These are phyloP conservation scores for Serpula lacrymans DNA, from an alignment of 768 basidiomycete species.

Conservation along the genomic window DNA sequence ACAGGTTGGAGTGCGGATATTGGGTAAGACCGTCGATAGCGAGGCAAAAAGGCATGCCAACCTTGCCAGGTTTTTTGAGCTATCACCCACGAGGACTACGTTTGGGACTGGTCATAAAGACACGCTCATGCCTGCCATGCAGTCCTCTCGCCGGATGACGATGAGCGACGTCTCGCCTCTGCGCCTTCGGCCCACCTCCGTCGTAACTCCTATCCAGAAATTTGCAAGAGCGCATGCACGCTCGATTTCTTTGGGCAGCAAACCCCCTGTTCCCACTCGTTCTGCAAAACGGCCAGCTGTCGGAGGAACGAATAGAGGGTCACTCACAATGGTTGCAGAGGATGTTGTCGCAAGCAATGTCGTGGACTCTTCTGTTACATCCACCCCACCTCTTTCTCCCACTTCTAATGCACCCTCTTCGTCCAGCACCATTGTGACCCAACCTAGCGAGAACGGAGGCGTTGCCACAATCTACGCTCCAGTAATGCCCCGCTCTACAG, in stretches of 20 bases:
- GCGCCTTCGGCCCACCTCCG: slow-evolving; percentile 28
- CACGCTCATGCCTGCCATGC: slow-evolving; percentile 22
- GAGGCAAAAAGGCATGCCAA: slow-evolving; percentile 32
- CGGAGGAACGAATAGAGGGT: slow-evolving; percentile 3
- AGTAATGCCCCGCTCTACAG: slow-evolving; percentile 28
- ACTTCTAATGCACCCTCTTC: slow-evolving; percentile 21
- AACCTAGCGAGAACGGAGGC: slow-evolving; percentile 22
- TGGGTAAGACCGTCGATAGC: slow-evolving; percentile 13
- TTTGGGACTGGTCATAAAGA: slow-evolving; percentile 31
- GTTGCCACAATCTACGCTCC: slow-evolving; percentile 36
- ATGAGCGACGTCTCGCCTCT: slow-evolving; percentile 33
- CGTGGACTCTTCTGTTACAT: slow-evolving; percentile 20
- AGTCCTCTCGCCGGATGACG: slow-evolving; percentile 30
- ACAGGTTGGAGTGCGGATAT: slow-evolving; percentile 9
- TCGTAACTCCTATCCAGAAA: slow-evolving; percentile 18
- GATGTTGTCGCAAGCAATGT: slow-evolving; percentile 15
- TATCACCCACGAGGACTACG: slow-evolving; percentile 30
- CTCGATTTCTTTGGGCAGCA: slow-evolving; percentile 22
- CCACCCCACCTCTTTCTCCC: slow-evolving; percentile 27
- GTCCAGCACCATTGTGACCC: slow-evolving; percentile 16
- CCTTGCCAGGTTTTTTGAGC: slow-evolving; percentile 35
- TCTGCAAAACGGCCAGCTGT: slow-evolving; percentile 15
- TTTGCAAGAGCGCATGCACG: slow-evolving; percentile 23
- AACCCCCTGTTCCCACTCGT: slow-evolving; percentile 26
- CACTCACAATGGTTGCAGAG: slow-evolving; percentile 17